Base-by-base conservation (phyloP, 768 basidiomycete genomes). In the Pulveroboletus ravenelii region DNA sequence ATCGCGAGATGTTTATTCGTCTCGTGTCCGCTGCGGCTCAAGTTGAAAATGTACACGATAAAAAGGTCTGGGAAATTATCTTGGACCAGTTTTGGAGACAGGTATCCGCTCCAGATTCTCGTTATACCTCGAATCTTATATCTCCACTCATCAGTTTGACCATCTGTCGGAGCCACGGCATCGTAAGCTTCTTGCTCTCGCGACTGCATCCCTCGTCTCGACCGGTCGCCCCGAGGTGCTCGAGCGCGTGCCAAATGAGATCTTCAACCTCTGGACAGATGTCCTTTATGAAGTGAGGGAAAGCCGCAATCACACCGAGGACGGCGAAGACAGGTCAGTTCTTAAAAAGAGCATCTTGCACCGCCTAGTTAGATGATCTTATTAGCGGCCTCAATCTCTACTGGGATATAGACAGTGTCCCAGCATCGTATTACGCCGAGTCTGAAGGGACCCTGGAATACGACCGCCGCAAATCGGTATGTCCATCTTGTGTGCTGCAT, bases 281-380 rank as follows among this genome's bases (percentile, higher is more conserved):
- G 92, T 93, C 6, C 83, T 94, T 47, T 87, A 85, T 13, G 91
- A 93, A 64, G 75, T 93, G 45, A 87, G 84, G 61, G 93, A 94
- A 67, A 81, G 81, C 8, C 71, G 75, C 56, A 71, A 62, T 25
- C 62, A 63, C 20, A 58, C 61, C 1, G 65, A 67, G 15, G 62
- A 69, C 41, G 72, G 72, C 15, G 71, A 71, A 52, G 66, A 64
- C n/a, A 61, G 62, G 74, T 70, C 36, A 56, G 62, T 64, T 23
- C 32, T 27, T 10, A 14, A 20, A 8, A 25, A 31, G 18, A 8
- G 1, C 17, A 3, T 4, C 30, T 47, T 10, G 9, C 25, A 1
- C 27, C 36, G 5, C 41, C 34, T 39, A 31, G 50, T 35, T n/a
- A n/a, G 14, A 37, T 20, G 20, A 9, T 18, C 39, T 10, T 41